These are phyloP conservation scores for Angomonas ambiguus DNA, from an alignment of 208 protist genomes.

Conservation along the genomic window DNA sequence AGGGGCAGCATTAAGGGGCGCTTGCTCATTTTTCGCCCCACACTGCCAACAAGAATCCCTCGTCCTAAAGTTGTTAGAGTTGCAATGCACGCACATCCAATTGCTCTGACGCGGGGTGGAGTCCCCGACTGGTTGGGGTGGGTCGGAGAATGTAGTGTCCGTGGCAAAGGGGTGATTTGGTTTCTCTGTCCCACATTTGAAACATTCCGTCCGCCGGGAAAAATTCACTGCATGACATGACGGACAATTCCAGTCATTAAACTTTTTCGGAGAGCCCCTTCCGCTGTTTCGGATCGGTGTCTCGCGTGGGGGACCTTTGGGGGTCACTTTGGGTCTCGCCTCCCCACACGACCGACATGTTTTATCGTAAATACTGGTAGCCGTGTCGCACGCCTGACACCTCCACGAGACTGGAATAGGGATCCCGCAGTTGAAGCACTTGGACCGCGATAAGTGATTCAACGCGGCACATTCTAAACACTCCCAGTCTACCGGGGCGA, in stretches of 20 bases:
- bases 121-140: neutral
- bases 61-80: slow-evolving; percentile 84
- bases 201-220: slow-evolving; percentile 61
- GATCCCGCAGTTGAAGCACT: slow-evolving; percentile 70
- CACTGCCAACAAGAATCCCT: slow-evolving; percentile 82
- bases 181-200: slow-evolving; percentile 44
- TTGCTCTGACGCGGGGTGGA: slow-evolving; percentile 48
- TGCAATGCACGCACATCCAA: slow-evolving; percentile 73
- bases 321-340: slow-evolving; percentile 11
- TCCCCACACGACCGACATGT: slow-evolving; percentile 49
- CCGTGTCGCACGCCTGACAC: slow-evolving; percentile 41
- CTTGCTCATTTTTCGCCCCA: slow-evolving; percentile 19
- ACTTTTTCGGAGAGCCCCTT: neutral
- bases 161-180: too few relatives aligned
- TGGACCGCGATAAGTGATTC: slow-evolving; percentile 67
- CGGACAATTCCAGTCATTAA: slow-evolving; percentile 69
- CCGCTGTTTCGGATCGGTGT: neutral
- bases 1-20: too few relatives aligned
- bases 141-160: neutral
- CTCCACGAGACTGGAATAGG: slow-evolving; percentile 74
- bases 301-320: neutral
- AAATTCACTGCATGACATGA: slow-evolving; percentile 74
- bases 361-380: slow-evolving; percentile 79
- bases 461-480: slow-evolving; percentile 73
- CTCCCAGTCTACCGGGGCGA: slow-evolving; percentile 71